Evolutionary conservation across 176 grass and related monocot genomes (phyloP).

Genomic region (Bromus sterilis): DNA sequence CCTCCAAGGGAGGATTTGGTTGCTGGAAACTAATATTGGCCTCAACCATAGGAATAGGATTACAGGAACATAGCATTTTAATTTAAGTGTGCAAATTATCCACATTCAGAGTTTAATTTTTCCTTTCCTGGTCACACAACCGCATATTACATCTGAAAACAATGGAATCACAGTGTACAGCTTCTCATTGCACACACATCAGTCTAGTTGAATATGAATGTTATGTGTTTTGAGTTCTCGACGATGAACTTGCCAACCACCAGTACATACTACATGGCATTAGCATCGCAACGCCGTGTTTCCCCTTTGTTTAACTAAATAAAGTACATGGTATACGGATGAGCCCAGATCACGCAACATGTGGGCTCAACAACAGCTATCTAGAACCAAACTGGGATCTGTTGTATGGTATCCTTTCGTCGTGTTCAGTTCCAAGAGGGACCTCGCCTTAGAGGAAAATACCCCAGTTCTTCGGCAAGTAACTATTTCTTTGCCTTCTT

Average conservation of each 20-base stretch:
- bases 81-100: no score
- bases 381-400: background rate
- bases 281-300: background rate
- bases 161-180: background rate
- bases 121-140: background rate
- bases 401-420: background rate
- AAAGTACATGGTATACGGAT: background rate
- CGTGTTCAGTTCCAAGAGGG: background rate
- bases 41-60: no score
- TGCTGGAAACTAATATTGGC: no score
- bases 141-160: background rate
- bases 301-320: background rate
- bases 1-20: no score
- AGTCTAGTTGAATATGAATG: no score
- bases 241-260: background rate
- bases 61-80: no score
- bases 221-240: background rate
- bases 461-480: background rate
- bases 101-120: background rate
- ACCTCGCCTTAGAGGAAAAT: background rate
- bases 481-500: conserved; percentile 72
- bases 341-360: background rate
- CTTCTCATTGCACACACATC: background rate
- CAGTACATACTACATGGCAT: background rate
- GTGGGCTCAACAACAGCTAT: background rate